Evolutionary conservation across 169 alveolate genomes (phyloP), one percentile per base, ranked within the genome.

Genomic region (Cryptosporidium sp.): DNA sequence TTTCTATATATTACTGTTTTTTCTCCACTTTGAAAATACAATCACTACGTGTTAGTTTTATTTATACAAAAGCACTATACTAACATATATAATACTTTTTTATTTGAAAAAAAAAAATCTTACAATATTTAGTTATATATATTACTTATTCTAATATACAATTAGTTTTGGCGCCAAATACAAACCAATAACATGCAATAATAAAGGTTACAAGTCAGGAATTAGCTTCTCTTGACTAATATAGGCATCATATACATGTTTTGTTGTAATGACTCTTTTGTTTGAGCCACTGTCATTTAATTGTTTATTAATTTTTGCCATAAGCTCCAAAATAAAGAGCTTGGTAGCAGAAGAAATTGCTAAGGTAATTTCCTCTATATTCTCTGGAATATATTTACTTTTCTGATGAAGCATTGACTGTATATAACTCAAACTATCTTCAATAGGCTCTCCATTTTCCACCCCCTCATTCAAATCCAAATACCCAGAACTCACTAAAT

Each of bases 401-500:
- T 80, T 80, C 23, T 80, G 73, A 26, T 80, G 75, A 18, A 80
- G 70, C 75, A 80, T 62, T 10, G 89, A 80, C 26, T 80, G 89
- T n/a, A 80, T 80, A 31, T 80, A 80, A 23, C 89, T 65, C 37
- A 80, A 44, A 60, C 89, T 80, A 62, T 80, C 89, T 42, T 80
- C 89, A 5, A 23, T 35, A 0, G 53, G 9, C 5, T 80, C 89
- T 48, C 62, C 69, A 52, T 35, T 29, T 18, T 45, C 69, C 8
- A 16, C 42, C 3, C 70, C 62, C 18, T 80, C 65, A 26, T 23
- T 39, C 8, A 65, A 48, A 42, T 45, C 48, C 33, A 80, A 42
- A 65, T 80, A 62, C 35, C 89, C 89, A 16, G 89, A 80, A 48
- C 48, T 26, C 18, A 80, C 65, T 65, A 80, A 42, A 80, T 80